A percentile compares a stretch with the other conserved stretches of the same genome.
Evolutionary conservation across 2,329 filamentous ascomycete genomes (phyloP).

Genomic region (Cytospora piceicola): DNA sequence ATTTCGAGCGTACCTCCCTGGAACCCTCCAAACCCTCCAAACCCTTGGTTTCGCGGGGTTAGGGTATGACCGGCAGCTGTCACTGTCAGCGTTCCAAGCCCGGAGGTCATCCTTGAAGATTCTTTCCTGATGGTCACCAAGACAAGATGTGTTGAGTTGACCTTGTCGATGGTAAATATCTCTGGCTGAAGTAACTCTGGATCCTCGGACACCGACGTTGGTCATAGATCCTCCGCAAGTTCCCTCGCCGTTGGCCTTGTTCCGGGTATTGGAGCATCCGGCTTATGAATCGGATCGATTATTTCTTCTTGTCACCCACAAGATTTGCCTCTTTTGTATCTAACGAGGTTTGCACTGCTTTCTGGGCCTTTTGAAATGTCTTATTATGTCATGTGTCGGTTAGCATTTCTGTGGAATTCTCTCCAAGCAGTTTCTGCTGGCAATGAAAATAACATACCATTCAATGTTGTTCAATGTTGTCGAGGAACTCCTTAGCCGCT

Average conservation of each 20-base stretch:
- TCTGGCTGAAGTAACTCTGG: background rate
- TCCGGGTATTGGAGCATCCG: slow-evolving; percentile 19
- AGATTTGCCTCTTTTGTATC: slow-evolving; percentile 19
- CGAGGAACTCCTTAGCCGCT: slow-evolving; percentile 17
- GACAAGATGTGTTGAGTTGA: too few species aligned
- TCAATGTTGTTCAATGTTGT: too few species aligned
- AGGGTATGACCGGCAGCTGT: too few species aligned
- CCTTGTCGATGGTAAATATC: too few species aligned
- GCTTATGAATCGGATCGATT: slow-evolving; percentile 19
- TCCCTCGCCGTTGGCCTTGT: slow-evolving; percentile 23
- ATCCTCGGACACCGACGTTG: background rate
- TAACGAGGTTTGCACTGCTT: slow-evolving; percentile 16
- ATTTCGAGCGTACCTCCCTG: too few species aligned
- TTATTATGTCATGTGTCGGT: background rate
- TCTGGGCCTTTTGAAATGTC: background rate
- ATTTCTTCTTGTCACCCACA: slow-evolving; percentile 14
- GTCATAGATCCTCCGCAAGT: background rate
- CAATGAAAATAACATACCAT: background rate
- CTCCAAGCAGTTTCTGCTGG: background rate
- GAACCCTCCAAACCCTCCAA: too few species aligned
- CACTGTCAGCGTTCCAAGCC: too few species aligned
- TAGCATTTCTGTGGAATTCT: background rate
- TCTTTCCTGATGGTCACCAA: too few species aligned
- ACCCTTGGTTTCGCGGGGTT: too few species aligned
- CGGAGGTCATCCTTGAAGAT: too few species aligned